These are phyloP conservation scores for Scedosporium boydii DNA, from an alignment of 2,329 filamentous ascomycete species.

Conservation along the genomic window DNA sequence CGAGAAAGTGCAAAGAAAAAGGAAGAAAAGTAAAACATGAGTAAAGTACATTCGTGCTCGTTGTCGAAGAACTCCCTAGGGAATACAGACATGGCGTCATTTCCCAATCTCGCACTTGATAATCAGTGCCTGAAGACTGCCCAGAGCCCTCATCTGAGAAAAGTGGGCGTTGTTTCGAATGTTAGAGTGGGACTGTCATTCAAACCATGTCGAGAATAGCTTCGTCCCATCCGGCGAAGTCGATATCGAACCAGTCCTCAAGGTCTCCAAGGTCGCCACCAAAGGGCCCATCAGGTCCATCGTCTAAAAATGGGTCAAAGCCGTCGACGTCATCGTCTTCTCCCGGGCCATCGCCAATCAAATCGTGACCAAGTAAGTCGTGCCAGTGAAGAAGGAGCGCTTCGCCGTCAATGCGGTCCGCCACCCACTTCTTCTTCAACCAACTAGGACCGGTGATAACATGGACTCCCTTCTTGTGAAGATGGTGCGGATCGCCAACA, in stretches of 20 bases:
- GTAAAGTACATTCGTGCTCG: no score
- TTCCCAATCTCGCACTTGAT: no score
- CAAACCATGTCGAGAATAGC: neutral
- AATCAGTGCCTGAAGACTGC: no score
- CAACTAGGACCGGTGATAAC: conserved; percentile 4
- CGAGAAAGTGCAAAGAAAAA: neutral
- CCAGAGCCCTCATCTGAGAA: no score
- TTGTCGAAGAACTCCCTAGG: no score
- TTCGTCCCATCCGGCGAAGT: neutral
- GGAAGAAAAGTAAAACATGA: no score
- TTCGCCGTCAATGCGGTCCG: conserved; percentile 1
- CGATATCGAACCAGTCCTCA: neutral
- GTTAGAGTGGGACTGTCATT: no score
- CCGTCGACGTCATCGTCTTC: neutral
- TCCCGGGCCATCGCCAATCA: neutral
- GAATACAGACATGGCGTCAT: no score
- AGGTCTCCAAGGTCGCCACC: neutral
- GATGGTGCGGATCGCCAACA: conserved; percentile 2
- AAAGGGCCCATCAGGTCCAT: neutral
- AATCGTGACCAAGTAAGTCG: neutral
- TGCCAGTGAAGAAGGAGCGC: conserved; percentile 1
- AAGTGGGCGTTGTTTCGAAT: no score
- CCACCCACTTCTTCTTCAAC: conserved; percentile 6
- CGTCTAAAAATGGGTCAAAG: neutral
- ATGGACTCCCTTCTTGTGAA: conserved; percentile 3